Conservation (phyloP, 768 basidiomycete species). For the Filobasidium wieringae region DNA sequence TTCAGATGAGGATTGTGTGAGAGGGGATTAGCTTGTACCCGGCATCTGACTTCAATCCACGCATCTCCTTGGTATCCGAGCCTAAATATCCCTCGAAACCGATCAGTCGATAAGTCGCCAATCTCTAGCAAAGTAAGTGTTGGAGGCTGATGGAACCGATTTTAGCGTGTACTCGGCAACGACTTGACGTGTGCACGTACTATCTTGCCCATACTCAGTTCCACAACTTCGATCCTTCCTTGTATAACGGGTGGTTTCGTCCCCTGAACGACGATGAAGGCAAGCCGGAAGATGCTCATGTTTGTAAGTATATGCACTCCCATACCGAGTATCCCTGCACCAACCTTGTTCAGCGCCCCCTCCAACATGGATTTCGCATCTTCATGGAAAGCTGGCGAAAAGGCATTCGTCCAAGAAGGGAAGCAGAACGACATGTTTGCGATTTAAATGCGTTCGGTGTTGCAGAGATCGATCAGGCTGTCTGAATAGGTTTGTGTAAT, state of each 20-base stretch:
- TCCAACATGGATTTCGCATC: constrained; percentile 96
- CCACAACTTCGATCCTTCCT: constrained; percentile 93
- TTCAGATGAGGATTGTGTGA: constrained; percentile 36
- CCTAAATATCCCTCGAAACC: constrained; percentile 93
- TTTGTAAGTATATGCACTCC: not conserved
- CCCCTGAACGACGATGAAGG: constrained; percentile 66
- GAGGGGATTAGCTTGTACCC: constrained; percentile 65
- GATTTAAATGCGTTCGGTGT: not conserved
- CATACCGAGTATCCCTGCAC: not conserved
- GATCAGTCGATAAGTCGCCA: constrained; percentile 86
- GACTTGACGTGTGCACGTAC: constrained; percentile 47
- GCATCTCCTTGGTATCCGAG: constrained; percentile 92
- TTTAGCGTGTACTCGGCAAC: too few species aligned
- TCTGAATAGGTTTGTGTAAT: too few species aligned
- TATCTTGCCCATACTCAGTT: constrained; percentile 97
- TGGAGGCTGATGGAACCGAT: constrained; percentile 55
- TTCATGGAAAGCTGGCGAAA: constrained; percentile 90
- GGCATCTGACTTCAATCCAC: constrained; percentile 38
- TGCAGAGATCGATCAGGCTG: not conserved
- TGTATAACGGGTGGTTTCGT: constrained; percentile 95
- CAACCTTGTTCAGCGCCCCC: constrained; percentile 42
- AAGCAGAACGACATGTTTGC: constrained; percentile 49
- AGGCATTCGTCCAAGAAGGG: constrained; percentile 72
- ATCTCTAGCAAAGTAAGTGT: constrained; percentile 95
- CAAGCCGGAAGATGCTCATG: not conserved